Percentiles rank a stretch among this genome's conserved stretches.
Evolutionary conservation across 441 rosid genomes (phyloP).

Genomic region (Corymbia citriodora): DNA sequence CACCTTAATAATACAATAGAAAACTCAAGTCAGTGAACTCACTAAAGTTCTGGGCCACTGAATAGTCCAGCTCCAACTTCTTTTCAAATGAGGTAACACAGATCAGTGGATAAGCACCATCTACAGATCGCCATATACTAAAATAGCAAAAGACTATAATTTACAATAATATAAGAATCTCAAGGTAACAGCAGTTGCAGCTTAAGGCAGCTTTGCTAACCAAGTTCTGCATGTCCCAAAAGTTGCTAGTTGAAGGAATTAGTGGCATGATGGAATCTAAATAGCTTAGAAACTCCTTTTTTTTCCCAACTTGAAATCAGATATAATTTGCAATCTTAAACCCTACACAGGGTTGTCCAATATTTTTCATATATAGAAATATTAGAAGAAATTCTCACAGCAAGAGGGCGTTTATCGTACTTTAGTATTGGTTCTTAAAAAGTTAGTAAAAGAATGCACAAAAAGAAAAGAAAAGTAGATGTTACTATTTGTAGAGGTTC

Average conservation of each 20-base stretch:
- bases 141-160: background rate
- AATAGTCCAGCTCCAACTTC: background rate
- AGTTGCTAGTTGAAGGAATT: background rate
- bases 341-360: background rate
- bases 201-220: background rate
- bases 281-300: background rate
- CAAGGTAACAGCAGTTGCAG: background rate
- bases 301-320: background rate
- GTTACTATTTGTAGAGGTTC: background rate
- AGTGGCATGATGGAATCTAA: background rate
- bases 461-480: background rate
- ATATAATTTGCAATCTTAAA: background rate
- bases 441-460: background rate
- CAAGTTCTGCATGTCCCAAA: background rate
- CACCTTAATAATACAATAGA: conserved; percentile 9
- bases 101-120: background rate
- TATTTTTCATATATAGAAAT: background rate
- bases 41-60: background rate
- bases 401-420: background rate
- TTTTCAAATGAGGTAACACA: background rate
- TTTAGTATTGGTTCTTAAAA: background rate
- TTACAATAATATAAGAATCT: background rate
- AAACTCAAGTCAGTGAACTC: background rate
- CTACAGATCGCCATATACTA: background rate
- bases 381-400: background rate